These are phyloP conservation scores for Prasinococcaceae sp. DNA, from an alignment of 139 green algal species.

Conservation along the genomic window DNA sequence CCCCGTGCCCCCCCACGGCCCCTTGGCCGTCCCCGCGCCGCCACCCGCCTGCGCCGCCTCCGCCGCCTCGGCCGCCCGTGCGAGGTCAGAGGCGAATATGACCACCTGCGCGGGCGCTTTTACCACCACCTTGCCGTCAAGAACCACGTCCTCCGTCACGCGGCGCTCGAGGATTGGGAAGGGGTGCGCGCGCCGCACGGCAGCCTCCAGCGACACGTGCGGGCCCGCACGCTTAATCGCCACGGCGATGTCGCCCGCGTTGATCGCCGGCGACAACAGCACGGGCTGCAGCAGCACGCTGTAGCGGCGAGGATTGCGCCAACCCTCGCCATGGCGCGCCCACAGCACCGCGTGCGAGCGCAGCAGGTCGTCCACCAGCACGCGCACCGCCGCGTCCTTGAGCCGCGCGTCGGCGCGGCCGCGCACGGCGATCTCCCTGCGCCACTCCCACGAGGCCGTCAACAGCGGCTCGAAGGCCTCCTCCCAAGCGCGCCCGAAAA, in stretches of 20 bases:
- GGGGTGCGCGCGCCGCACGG: constrained; percentile 4
- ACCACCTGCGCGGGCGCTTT: constrained; percentile 1
- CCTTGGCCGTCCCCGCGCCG: no score
- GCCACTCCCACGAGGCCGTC: constrained; percentile 6
- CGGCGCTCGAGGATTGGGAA: constrained; percentile 10
- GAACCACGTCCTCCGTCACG: neutral
- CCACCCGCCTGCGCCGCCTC: no score
- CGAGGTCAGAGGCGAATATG: constrained; percentile 6
- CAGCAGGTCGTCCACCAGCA: constrained; percentile 7
- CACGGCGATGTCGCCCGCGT: constrained; percentile 9
- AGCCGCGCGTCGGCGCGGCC: neutral
- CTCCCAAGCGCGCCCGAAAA: constrained; percentile 9
- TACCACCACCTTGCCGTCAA: neutral
- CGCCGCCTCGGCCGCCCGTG: no score
- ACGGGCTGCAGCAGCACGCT: constrained; percentile 4
- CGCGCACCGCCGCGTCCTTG: neutral
- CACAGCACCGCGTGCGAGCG: neutral
- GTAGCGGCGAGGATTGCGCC: neutral
- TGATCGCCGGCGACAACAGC: constrained; percentile 8
- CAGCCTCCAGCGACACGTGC: neutral
- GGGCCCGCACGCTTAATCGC: constrained; percentile 3
- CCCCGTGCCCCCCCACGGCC: no score
- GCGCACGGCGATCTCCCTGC: constrained; percentile 8
- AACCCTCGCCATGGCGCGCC: neutral
- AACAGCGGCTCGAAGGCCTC: neutral